Conservation (phyloP, 169 alveolate genomes). For the Plasmodium cynomolgi region DNA sequence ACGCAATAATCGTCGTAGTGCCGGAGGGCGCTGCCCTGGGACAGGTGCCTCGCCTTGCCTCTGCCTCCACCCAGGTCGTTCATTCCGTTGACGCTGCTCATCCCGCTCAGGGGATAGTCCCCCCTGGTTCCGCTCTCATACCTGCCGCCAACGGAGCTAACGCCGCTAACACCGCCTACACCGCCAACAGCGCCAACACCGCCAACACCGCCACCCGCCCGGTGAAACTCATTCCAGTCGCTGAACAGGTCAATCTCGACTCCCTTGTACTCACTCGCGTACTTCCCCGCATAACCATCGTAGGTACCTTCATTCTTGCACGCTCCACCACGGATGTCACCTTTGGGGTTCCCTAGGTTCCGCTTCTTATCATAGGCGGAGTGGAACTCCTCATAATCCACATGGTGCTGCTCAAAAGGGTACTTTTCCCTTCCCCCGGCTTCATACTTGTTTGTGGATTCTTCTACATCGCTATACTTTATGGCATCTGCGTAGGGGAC, state of each 20-base stretch:
- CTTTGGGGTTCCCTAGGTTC: not conserved
- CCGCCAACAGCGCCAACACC: not conserved
- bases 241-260: not conserved
- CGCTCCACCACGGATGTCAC: not conserved
- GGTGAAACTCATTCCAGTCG: not conserved
- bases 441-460: not conserved
- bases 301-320: constrained; percentile 5
- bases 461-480: not conserved
- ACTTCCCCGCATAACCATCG: not conserved
- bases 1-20: not conserved
- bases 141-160: not conserved
- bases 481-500: not conserved
- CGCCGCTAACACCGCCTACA: not conserved
- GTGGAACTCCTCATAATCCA: not conserved
- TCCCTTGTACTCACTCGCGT: not conserved
- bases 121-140: not conserved
- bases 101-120: not conserved
- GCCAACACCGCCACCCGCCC: not conserved
- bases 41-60: not conserved
- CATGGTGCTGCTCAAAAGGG: not conserved
- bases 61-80: not conserved
- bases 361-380: constrained; percentile 1
- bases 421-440: not conserved
- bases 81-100: not conserved
- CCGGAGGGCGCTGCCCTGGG: not conserved